Base-by-base conservation (phyloP, 805 yeast genomes). In the Starmerella apicola region DNA sequence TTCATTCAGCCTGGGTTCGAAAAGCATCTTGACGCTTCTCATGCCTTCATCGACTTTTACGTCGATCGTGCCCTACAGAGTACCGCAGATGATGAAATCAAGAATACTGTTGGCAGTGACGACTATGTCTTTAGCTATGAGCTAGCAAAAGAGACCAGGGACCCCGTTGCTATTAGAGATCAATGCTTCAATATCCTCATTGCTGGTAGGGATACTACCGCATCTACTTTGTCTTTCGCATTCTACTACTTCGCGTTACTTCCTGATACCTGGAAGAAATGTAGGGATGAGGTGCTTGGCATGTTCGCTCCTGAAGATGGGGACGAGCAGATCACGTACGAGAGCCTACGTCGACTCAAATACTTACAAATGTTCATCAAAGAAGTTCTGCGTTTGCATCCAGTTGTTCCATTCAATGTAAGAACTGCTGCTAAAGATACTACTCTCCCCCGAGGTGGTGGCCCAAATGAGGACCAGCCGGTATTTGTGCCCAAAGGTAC, bases 171-270 rank as follows among this genome's bases (percentile, higher is more conserved):
- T 18, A 58, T 69, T 41, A 58, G 71, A 32, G 71, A 68, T 48
- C 72, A 69, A 53, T 51, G 62, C 41, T 57, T 69, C 51, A 68
- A 65, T 48, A 64, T 69, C 39, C 58, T 69, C 42, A 47, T 67
- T 30, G 74, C 73, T 13, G 72, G 71, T 17, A 60, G 73, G 47
- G 72, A 68, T 47, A 69, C 73, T 21, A 69, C 74, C 9, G 72
- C 72, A 2, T 65, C 70, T 6, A 55, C 67, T 31, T 59, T 69
- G 32, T 61, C 69, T 5, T 68, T 65, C 45, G 46, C 60, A 18
- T 51, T 66, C 42, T 64, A 52, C 43, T 71, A 66, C 50, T 54
- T 67, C 36, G 63, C 70, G 6, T 54, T 65, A 45, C 51, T 65
- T 43, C 69, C 68, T 5, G 53, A 52, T 1, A 50, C 63, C 7